These are phyloP conservation scores for Fusarium tupiense DNA, from an alignment of 2,329 filamentous ascomycete genomes.

Conservation along the genomic window DNA sequence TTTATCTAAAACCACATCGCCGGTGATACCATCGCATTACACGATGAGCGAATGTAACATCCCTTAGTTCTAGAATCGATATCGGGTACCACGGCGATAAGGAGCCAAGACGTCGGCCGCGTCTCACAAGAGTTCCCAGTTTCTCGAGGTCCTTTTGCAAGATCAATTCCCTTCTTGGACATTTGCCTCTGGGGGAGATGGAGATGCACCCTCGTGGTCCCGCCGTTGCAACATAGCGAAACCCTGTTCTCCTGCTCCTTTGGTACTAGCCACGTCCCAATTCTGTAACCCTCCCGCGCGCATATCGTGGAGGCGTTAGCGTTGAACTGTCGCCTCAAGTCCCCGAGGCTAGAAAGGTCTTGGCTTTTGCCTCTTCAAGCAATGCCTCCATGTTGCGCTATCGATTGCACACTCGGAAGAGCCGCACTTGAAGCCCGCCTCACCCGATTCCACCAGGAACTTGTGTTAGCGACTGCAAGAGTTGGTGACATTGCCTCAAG, in stretches of 20 bases:
- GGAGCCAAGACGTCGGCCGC: not conserved
- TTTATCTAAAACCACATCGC: conserved; percentile 9
- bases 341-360: not conserved
- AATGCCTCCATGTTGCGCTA: not conserved
- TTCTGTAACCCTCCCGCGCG: not conserved
- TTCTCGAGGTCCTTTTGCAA: conserved; percentile 14
- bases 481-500: not conserved
- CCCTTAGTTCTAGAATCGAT: not conserved
- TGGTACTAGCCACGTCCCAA: not conserved
- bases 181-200: not conserved
- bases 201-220: not conserved
- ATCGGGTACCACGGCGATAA: conserved; percentile 3
- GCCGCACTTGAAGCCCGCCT: not conserved
- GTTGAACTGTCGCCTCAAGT: not conserved
- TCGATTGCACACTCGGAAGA: not conserved
- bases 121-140: not conserved
- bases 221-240: not conserved
- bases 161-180: not conserved
- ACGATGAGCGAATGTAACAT: conserved; percentile 16
- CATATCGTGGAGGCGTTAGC: conserved; percentile 7
- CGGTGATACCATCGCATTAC: conserved; percentile 12
- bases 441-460: not conserved
- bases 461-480: conserved; percentile 2
- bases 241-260: conserved; percentile 5
- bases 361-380: not conserved